Base-by-base conservation (phyloP, 163 green algal species). In the Volvox carteri region DNA sequence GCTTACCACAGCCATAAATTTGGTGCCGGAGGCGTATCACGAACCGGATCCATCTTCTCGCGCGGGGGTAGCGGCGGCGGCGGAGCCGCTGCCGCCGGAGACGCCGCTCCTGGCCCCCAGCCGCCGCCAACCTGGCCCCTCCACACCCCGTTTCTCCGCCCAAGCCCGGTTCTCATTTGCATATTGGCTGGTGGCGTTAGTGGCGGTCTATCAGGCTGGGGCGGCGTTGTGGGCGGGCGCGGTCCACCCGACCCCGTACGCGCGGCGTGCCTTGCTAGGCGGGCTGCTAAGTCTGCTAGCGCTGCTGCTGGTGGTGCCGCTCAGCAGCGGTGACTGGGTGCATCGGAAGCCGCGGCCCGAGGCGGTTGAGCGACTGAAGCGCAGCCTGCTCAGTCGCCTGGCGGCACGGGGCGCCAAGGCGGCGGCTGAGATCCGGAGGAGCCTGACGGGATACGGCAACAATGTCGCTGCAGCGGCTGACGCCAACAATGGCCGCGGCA, bases 121-220 rank as follows among this genome's bases (percentile, higher is more conserved):
- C n/a, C n/a, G n/a, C n/a, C n/a, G n/a, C n/a, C n/a, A n/a, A n/a
- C n/a, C n/a, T n/a, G 60, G 4, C 28, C n/a, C 42, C 33, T 41
- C 81, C 9, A 4, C 33, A 46, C 65, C 68, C 1, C 44, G 39
- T 11, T 72, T 89, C 68, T 65, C 50, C 70, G 48, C 70, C 23
- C 28, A 48, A 12, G 28, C 84, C 11, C 84, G 90, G 37, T 93
- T 93, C 50, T 68, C 85, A 6, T 70, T 85, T 7, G 58, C 67
- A 3, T 93, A 88, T 52, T 30, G 73, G 14, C 50, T 92, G 0
- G 90, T 93, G 12, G 74, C 37, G 25, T 30, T 65, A 9, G 33
- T 93, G 3, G 90, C 90, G n/a, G 48, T 90, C 8, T 93, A 86
- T 54, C 90, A 93, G 81, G 86, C 90, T n/a, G 90, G 18, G 11